These are phyloP conservation scores for Candida boidinii DNA, from an alignment of 805 yeast genomes.

Conservation along the genomic window DNA sequence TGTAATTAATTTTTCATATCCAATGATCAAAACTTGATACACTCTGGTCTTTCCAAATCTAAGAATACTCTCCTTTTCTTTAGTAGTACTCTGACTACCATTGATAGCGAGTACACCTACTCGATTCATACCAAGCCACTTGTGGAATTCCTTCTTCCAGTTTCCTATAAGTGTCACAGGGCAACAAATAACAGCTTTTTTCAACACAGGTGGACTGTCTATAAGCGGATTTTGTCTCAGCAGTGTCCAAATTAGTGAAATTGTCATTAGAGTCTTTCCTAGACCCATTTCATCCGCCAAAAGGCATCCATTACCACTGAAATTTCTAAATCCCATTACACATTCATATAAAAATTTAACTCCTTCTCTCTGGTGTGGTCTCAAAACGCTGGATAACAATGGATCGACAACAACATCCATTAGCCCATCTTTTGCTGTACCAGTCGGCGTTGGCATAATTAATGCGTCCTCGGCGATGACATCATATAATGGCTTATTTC, in stretches of 20 bases:
- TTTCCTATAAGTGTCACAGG: constrained; percentile 85
- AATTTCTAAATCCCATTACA: constrained; percentile 57
- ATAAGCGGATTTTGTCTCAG: constrained; percentile 52
- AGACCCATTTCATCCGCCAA: constrained; percentile 97
- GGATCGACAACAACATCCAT: constrained; percentile 57
- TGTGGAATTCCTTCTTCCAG: constrained; percentile 82
- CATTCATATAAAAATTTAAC: constrained; percentile 76
- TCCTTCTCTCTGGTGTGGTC: constrained; percentile 86
- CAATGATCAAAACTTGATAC: constrained; percentile 76
- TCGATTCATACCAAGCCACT: constrained; percentile 70
- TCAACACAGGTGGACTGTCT: constrained; percentile 29
- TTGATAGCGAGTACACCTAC: constrained; percentile 59
- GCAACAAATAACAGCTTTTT: constrained; percentile 71
- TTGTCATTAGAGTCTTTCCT: constrained; percentile 78
- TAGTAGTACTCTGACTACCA: constrained; percentile 36
- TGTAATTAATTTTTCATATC: constrained; percentile 72
- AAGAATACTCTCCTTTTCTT: constrained; percentile 47
- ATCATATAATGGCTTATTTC: constrained; percentile 31
- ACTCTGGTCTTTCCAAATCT: constrained; percentile 61
- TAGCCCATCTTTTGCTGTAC: constrained; percentile 12
- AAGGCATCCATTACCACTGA: constrained; percentile 58
- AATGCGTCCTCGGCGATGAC: constrained; percentile 27
- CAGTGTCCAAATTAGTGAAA: constrained; percentile 76
- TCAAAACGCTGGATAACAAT: constrained; percentile 36
- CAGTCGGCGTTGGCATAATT: constrained; percentile 28